Percentiles rank a stretch among this genome's conserved stretches.
Conservation (phyloP, 1,139 yeast species). For the Hyphopichia buzzinii region DNA sequence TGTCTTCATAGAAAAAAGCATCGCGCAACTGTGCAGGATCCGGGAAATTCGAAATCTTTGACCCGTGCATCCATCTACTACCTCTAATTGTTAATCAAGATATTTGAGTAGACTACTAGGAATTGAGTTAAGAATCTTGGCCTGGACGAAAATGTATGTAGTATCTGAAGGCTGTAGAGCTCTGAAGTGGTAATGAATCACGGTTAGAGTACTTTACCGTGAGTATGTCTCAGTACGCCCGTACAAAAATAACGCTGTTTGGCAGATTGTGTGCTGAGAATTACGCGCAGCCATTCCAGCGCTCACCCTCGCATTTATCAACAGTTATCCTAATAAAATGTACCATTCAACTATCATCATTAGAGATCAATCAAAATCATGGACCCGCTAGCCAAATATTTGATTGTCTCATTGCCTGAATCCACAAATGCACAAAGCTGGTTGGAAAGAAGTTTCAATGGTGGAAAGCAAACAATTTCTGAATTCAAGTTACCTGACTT, state of each 20-base stretch:
- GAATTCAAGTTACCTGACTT: conserved; percentile 75
- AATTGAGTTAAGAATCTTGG: too few species aligned
- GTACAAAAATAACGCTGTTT: too few species aligned
- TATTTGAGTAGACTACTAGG: too few species aligned
- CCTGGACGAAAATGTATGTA: too few species aligned
- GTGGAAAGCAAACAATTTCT: conserved; percentile 40
- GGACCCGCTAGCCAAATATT: conserved; percentile 32
- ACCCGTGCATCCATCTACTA: background rate
- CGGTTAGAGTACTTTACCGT: too few species aligned
- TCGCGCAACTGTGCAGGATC: background rate
- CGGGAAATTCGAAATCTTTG: background rate
- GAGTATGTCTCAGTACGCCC: too few species aligned
- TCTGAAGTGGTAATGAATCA: too few species aligned
- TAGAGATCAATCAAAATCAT: background rate
- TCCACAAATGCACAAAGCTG: conserved; percentile 44
- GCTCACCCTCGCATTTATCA: background rate
- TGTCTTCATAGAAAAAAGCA: background rate
- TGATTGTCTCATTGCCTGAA: conserved; percentile 53
- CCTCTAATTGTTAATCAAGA: too few species aligned
- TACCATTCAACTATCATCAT: too few species aligned
- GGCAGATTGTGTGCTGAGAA: background rate
- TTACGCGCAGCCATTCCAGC: background rate
- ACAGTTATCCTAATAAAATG: too few species aligned
- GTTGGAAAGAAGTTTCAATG: conserved; percentile 43
- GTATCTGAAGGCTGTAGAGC: too few species aligned